Evolutionary conservation across 768 basidiomycete genomes (phyloP), one percentile per base, ranked within the genome.

Genomic region (Leccinum pellstonianum): DNA sequence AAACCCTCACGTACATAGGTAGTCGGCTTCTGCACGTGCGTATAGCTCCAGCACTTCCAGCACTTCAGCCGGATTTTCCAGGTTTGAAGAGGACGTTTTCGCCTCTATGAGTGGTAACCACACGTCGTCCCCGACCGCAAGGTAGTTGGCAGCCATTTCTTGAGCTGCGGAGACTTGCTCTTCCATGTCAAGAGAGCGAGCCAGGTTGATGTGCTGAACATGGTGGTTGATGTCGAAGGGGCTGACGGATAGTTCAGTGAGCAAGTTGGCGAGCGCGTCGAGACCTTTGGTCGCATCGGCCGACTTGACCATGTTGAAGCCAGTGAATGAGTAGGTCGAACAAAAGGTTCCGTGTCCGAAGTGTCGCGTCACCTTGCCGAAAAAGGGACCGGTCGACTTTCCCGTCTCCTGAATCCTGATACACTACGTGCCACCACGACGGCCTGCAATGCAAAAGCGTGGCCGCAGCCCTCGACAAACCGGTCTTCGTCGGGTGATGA

Each of bases 31-130:
- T 21, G 93, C 91, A 37, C 80, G 80, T 41, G 77, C 74, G 70
- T 87, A 93, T 41, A 89, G 66, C 15, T 79, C 77, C 59, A 91
- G 71, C 43, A 93, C 67, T 49, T 85, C 84, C 48, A 81, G 65
- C 21, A 83, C 75, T 8, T 82, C 84, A 50, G 80, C 76, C 17
- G 74, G 69, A 2, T 81, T 81, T n/a, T 84, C 76, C 21, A 87
- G 56, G 62, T 88, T 77, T 2, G 79, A 77, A 1, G 76, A 65
- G n/a, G 75, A 69, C 52, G 79, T 70, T 70, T 86, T 88, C 19
- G 77, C 74, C 11, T 83, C 76, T 33, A 92, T 78, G 47, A 92
- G 76, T 21, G 85, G 84, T n/a, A 86, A 59, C 91, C 91, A 94
- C 21, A 90, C 80, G 37, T 88, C 83, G 58, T 89, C 85, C 33